A percentile compares a stretch with the other conserved stretches of the same genome.
Conservation (phyloP, 345 rosid species). For the Eucalyptus curtisii region DNA sequence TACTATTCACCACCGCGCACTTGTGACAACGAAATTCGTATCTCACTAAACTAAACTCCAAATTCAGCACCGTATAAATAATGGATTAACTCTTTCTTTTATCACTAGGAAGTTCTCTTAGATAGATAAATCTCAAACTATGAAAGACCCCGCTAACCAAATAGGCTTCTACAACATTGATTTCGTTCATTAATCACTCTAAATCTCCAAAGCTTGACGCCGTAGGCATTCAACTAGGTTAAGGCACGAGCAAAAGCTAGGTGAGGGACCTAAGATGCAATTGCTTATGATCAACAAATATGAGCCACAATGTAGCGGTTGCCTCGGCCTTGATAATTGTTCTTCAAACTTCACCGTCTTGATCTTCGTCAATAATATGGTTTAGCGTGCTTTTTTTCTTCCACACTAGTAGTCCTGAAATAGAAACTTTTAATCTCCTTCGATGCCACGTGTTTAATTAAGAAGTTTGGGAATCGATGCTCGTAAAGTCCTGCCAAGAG, state of each 20-base stretch:
- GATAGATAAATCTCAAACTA: not conserved
- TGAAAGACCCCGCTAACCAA: not conserved
- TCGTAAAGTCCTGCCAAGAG: not conserved
- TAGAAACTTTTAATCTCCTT: not conserved
- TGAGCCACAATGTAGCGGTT: not conserved
- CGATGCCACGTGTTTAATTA: not conserved
- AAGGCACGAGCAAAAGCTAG: not conserved
- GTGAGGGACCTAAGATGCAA: not conserved
- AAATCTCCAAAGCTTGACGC: not conserved
- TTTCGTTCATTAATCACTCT: not conserved
- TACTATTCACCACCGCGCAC: not conserved
- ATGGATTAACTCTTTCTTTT: not conserved
- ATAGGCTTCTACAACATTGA: not conserved
- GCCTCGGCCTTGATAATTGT: not conserved
- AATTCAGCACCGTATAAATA: not conserved
- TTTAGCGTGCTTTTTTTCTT: not conserved
- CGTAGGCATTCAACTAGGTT: not conserved
- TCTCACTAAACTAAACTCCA: not conserved
- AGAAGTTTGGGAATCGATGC: not conserved
- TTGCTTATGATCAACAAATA: not conserved
- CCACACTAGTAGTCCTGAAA: not conserved
- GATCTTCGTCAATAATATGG: not conserved
- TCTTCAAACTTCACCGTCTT: not conserved
- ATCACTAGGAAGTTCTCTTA: not conserved
- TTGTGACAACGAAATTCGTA: not conserved